A percentile compares a stretch with the other conserved stretches of the same genome.
Conservation (phyloP, 2,329 filamentous ascomycete genomes). For the Ascochyta pisi region DNA sequence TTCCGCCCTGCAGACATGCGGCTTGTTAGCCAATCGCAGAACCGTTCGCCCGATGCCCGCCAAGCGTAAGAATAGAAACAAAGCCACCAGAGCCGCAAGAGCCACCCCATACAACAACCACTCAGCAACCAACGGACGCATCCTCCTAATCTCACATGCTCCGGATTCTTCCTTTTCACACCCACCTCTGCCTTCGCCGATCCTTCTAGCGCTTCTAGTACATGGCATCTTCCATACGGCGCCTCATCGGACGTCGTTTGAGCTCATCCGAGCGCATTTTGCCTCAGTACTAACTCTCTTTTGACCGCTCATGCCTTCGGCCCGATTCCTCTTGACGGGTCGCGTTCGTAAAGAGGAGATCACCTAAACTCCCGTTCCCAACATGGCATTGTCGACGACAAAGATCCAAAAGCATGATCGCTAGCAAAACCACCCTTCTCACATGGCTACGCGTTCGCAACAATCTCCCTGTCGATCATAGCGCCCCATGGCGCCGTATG, state of each 20-base stretch:
- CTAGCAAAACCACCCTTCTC: not conserved
- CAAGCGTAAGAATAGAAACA: constrained; percentile 6
- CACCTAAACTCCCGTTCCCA: too few species aligned
- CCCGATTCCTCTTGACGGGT: not conserved
- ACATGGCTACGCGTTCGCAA: not conserved
- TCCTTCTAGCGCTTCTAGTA: constrained; percentile 3
- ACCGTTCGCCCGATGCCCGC: not conserved
- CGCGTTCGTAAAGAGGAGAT: not conserved
- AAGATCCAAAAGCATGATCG: constrained; percentile 1
- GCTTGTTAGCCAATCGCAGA: not conserved
- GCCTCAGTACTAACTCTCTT: not conserved
- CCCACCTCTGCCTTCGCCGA: not conserved
- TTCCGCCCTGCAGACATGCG: not conserved
- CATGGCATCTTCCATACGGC: not conserved
- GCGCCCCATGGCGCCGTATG: not conserved
- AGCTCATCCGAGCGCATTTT: not conserved
- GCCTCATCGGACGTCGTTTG: constrained; percentile 2
- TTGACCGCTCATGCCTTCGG: constrained; percentile 1
- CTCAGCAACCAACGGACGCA: not conserved
- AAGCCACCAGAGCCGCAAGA: constrained; percentile 5
- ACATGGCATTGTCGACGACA: not conserved
- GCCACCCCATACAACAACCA: not conserved
- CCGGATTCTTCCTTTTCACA: not conserved
- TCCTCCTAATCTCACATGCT: not conserved
- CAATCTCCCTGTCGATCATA: constrained; percentile 16